phyloP scores from a whole-genome alignment of 2,329 filamentous ascomycete genomes.

The Aspergillus pseudoviridinutans region DNA sequence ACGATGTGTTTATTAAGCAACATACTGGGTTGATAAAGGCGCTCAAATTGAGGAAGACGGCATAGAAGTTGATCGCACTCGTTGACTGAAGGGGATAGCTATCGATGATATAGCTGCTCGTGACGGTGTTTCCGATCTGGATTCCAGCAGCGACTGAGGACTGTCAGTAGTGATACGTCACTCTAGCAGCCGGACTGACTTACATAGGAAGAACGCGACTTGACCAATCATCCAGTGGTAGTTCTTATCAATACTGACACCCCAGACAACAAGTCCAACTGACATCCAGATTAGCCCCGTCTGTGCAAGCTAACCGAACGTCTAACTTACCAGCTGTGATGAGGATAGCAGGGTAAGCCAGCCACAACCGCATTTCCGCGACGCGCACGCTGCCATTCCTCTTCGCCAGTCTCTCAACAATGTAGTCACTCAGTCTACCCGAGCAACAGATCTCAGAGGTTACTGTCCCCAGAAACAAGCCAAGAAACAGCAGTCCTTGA shows the following conservation, averaged over 20 bases:
- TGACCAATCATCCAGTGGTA: constrained; percentile 59
- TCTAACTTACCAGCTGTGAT: constrained; percentile 38
- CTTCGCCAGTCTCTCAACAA: constrained; percentile 46
- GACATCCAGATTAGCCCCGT: not conserved
- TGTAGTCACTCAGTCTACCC: constrained; percentile 50
- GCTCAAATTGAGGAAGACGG: constrained; percentile 51
- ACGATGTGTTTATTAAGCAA: not conserved
- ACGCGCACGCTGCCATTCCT: constrained; percentile 42
- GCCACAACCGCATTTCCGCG: constrained; percentile 55
- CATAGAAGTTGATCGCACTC: constrained; percentile 53
- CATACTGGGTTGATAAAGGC: constrained; percentile 44
- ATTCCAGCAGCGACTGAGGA: constrained; percentile 50
- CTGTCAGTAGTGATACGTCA: not conserved
- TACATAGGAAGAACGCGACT: constrained; percentile 53
- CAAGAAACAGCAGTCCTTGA: constrained; percentile 53
- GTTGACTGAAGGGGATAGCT: constrained; percentile 54
- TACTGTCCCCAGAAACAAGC: constrained; percentile 51
- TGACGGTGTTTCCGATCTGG: constrained; percentile 54
- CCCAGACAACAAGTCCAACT: constrained; percentile 53
- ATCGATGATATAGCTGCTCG: constrained; percentile 54
- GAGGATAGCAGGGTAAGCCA: constrained; percentile 51
- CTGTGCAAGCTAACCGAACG: not conserved
- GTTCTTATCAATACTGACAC: constrained; percentile 49
- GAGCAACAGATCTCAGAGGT: constrained; percentile 51
- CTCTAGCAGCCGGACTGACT: constrained; percentile 16